Evolutionary conservation across 768 basidiomycete species (phyloP), one percentile per base, ranked within the genome.

Genomic region (Podaxis pistillaris): DNA sequence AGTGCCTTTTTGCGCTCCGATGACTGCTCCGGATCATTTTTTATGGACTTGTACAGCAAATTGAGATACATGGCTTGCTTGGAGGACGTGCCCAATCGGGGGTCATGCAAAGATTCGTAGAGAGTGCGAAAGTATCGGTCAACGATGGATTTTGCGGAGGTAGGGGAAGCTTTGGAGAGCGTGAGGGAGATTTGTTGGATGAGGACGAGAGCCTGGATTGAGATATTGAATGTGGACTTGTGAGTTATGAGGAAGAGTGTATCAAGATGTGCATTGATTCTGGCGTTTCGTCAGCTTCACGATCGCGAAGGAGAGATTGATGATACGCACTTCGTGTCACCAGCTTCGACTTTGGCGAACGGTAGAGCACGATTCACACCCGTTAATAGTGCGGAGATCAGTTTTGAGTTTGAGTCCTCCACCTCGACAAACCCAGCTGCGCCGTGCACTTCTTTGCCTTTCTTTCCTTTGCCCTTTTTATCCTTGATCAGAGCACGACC

Each of bases 41-140:
- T 96, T 66, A 97, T 75, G 1, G 91, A 89, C 68, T 93, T 95
- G 84, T 96, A 96, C 19, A 98, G 73, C 17, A 99, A 75, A 71
- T 98, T 98, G 60, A 99, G 83, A 73, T 96, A 98, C 88, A 98
- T 91, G 4, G 95, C 94, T 72, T 98, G 95, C 70, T 98, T 98
- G 1, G 89, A 90, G 12, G 94, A 94, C 1, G 82, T 80, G 2
- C 88, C 81, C 1, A 99, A 82, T 13, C 96, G 87, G 1, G 80
- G 76, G 68, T 99, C 96, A 54, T 90, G 85, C 4, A 99, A 78
- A 2, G 94, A 94, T n/a, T 88, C 85, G 67, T 98, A 99, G 0
- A 99, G 78, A 0, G 93, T 86, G 44, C 94, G 88, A 75, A 89
- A 92, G 70, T 87, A 93, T 17, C 90, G 78, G 65, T 89, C 83